Conservation (phyloP, 2,329 filamentous ascomycete species). For the Didymella pomorum region DNA sequence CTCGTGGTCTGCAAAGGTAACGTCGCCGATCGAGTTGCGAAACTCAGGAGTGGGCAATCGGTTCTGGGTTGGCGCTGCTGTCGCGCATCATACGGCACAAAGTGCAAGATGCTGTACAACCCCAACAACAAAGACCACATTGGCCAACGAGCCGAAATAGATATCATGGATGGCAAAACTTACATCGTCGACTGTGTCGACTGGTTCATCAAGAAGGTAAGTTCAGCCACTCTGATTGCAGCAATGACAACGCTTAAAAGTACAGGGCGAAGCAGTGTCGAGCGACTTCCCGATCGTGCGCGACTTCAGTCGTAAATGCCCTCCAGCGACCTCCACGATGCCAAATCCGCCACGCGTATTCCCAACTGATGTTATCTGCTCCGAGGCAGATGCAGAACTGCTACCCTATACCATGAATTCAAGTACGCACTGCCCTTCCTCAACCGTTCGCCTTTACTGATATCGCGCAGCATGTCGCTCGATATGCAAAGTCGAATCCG, state of each 20-base stretch:
- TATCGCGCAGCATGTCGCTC: slow-evolving; percentile 35
- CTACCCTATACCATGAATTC: slow-evolving; percentile 12
- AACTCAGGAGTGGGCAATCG: slow-evolving; percentile 46
- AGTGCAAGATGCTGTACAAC: slow-evolving; percentile 50
- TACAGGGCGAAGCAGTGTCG: slow-evolving; percentile 28
- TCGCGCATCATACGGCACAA: slow-evolving; percentile 49
- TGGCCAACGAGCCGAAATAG: slow-evolving; percentile 34
- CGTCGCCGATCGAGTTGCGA: slow-evolving; percentile 61
- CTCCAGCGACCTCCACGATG: slow-evolving; percentile 26
- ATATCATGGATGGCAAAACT: slow-evolving; percentile 45
- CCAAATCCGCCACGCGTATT: slow-evolving; percentile 29
- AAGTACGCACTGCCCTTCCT: background rate
- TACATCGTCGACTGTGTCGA: slow-evolving; percentile 49
- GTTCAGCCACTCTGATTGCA: too few species aligned
- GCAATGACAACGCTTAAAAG: background rate
- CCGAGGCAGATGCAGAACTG: slow-evolving; percentile 24
- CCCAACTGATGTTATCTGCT: slow-evolving; percentile 31
- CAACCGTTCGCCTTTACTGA: background rate
- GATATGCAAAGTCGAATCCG: slow-evolving; percentile 46
- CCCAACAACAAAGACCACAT: slow-evolving; percentile 44
- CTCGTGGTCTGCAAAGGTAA: slow-evolving; percentile 64
- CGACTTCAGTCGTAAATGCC: slow-evolving; percentile 33
- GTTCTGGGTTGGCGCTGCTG: slow-evolving; percentile 55
- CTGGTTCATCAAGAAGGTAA: slow-evolving; percentile 48
- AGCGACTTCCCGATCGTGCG: slow-evolving; percentile 30